Percentiles rank a stretch among this genome's conserved stretches.
Evolutionary conservation across 2,329 filamentous ascomycete species (phyloP).

Genomic region (Epichloe baconii): DNA sequence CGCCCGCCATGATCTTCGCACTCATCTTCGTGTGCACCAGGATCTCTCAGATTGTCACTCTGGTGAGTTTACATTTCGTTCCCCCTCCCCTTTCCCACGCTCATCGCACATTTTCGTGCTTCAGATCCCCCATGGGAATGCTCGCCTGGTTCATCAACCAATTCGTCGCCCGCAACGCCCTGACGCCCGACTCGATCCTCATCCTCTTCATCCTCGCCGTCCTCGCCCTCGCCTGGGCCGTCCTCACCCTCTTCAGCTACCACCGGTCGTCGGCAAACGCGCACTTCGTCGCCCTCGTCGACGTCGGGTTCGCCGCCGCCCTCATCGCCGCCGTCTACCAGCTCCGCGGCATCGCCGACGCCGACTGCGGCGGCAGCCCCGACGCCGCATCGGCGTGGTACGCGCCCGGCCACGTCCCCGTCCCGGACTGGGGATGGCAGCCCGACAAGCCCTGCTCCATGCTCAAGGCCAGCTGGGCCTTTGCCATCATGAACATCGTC

Average conservation of each 20-base stretch:
- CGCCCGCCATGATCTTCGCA: slow-evolving; percentile 45
- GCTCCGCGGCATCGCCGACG: slow-evolving; percentile 43
- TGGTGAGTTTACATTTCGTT: slow-evolving; percentile 30
- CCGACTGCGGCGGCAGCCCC: slow-evolving; percentile 54
- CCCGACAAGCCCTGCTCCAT: slow-evolving; percentile 73
- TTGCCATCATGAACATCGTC: slow-evolving; percentile 77
- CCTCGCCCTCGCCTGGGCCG: slow-evolving; percentile 48
- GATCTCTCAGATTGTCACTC: slow-evolving; percentile 46
- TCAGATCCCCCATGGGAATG: slow-evolving; percentile 51
- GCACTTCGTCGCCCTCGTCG: slow-evolving; percentile 46
- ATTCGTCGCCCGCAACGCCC: slow-evolving; percentile 40
- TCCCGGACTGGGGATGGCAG: slow-evolving; percentile 36
- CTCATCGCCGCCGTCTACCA: slow-evolving; percentile 50
- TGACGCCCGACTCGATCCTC: slow-evolving; percentile 50
- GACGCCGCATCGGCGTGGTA: slow-evolving; percentile 34
- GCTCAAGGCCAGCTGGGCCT: slow-evolving; percentile 81
- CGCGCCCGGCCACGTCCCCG: slow-evolving; percentile 38
- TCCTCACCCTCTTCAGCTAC: slow-evolving; percentile 55
- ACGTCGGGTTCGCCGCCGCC: slow-evolving; percentile 48
- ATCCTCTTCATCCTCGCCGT: slow-evolving; percentile 55
- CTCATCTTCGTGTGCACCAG: slow-evolving; percentile 51
- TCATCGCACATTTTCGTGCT: too few relatives aligned
- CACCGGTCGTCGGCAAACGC: slow-evolving; percentile 48
- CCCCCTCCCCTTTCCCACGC: too few relatives aligned
- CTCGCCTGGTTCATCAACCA: slow-evolving; percentile 52